phyloP scores from a whole-genome alignment of 78 protist species.

The Speleostelium caveatum region DNA sequence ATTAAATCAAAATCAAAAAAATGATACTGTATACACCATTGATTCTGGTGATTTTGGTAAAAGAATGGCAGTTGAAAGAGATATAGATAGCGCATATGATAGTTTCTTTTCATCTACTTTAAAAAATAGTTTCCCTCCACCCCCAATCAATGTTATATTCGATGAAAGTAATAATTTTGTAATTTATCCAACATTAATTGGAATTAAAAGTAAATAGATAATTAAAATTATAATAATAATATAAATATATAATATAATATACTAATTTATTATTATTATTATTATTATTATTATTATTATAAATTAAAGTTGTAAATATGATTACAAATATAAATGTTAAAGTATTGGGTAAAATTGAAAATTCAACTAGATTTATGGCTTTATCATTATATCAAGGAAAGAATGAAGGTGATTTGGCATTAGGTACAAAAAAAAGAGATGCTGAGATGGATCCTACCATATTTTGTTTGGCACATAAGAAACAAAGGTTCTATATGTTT shows the following conservation, averaged over 20 bases:
- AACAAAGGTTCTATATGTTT: slow-evolving; percentile 93
- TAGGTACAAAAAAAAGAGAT: slow-evolving; percentile 44
- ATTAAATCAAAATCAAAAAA: slow-evolving; percentile 55
- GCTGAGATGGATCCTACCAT: slow-evolving; percentile 90
- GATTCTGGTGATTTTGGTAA: slow-evolving; percentile 93
- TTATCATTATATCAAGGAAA: slow-evolving; percentile 92
- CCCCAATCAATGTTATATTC: slow-evolving; percentile 84
- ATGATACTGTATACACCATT: slow-evolving; percentile 54
- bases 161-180: slow-evolving; percentile 91
- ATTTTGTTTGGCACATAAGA: slow-evolving; percentile 84
- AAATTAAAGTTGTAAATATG: slow-evolving; percentile 83
- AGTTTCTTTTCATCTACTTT: not conserved
- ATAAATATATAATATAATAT: not conserved
- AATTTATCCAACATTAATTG: slow-evolving; percentile 92
- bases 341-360: slow-evolving; percentile 93
- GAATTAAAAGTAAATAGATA: slow-evolving; percentile 87
- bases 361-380: slow-evolving; percentile 87
- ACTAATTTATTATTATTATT: not conserved
- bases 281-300: not conserved
- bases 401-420: slow-evolving; percentile 52
- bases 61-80: slow-evolving; percentile 92
- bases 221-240: not conserved
- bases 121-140: slow-evolving; percentile 19
- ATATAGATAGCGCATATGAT: slow-evolving; percentile 46
- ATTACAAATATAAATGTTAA: slow-evolving; percentile 77